Base-by-base conservation (phyloP, 2,329 filamentous ascomycete species). In the Lachnellula hyalina region DNA sequence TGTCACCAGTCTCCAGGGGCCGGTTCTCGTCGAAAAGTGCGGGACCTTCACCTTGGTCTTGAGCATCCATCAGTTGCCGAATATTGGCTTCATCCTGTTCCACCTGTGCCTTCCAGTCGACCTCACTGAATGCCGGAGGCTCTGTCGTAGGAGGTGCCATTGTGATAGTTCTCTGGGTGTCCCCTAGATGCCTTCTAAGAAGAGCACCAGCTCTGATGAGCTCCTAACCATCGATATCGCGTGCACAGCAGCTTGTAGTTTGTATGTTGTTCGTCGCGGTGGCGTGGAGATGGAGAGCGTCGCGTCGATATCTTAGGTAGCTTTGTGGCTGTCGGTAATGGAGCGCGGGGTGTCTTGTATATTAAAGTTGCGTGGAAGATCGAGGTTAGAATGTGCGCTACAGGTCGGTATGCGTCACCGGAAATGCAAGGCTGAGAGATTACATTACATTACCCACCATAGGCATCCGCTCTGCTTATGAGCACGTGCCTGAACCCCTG, bases 1-100 rank as follows among this genome's bases (percentile, higher is more conserved):
- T 99, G 70, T 90, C 87, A 6, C 78, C 77, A 61, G 84, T 77
- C 61, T 85, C 84, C 60, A 86, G 80, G 23, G 77, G 69, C 51
- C 72, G 73, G 49, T 74, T 68, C 40, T 65, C 67, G 32, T 77
- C 72, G 55, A 83, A 67, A 12, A 74, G 66, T 19, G 65, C 61
- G 7, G 64, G 60, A 32, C 68, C 71, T 35, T 52, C 12, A 64
- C 66, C 34, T 70, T 71, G 53, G 74, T 70, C 56, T 75, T 71
- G 72, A 49, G 74, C 70, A 25, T 71, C 72, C 15, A 82, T 67
- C 9, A 79, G 68, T 8, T 69, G 71, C 32, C 75, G 70, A 28
- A 81, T 76, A 51, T 74, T 71, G 49, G 70, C 71, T 23, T 81
- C 75, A 61, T 84, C 79, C 34, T 75, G 73, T 23, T 71, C 75